Percentiles rank a stretch among this genome's conserved stretches.
Conservation (phyloP, 2,329 filamentous ascomycete genomes). For the Trichocomaceae sp. region DNA sequence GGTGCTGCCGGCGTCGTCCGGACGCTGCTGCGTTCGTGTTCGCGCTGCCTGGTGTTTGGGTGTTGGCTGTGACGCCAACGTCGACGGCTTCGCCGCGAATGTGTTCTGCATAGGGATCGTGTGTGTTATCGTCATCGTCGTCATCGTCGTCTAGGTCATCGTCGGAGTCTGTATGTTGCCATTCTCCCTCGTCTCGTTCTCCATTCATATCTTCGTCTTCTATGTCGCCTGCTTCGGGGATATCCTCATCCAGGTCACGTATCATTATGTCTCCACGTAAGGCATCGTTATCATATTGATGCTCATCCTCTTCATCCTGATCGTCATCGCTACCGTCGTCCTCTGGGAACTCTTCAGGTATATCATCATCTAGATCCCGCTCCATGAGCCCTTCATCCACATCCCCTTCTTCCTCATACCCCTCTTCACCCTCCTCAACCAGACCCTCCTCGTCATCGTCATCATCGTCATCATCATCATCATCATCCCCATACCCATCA, state of each 20-base stretch:
- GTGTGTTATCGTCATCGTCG: slow-evolving; percentile 31
- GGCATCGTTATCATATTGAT: slow-evolving; percentile 45
- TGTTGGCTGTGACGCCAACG: slow-evolving; percentile 13
- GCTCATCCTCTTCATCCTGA: slow-evolving; percentile 38
- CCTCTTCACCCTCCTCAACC: slow-evolving; percentile 40
- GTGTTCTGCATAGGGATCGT: slow-evolving; percentile 22
- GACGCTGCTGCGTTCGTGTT: slow-evolving; percentile 7
- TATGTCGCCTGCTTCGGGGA: slow-evolving; percentile 49
- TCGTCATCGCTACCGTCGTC: slow-evolving; percentile 40
- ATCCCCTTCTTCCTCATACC: slow-evolving; percentile 45
- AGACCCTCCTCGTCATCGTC: slow-evolving; percentile 33
- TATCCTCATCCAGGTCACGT: slow-evolving; percentile 64
- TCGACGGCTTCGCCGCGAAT: slow-evolving; percentile 15
- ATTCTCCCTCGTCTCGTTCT: slow-evolving; percentile 48
- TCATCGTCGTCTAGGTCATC: slow-evolving; percentile 47
- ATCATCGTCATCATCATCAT: slow-evolving; percentile 41
- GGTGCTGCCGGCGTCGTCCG: not conserved
- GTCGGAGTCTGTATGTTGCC: slow-evolving; percentile 74
- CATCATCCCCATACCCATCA: slow-evolving; percentile 41
- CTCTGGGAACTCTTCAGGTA: slow-evolving; percentile 55
- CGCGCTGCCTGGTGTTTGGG: slow-evolving; percentile 27
- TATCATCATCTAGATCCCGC: slow-evolving; percentile 64
- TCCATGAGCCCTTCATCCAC: slow-evolving; percentile 45
- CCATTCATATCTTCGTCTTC: slow-evolving; percentile 46
- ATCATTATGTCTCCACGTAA: slow-evolving; percentile 60